A percentile compares a stretch with the other conserved stretches of the same genome.
Evolutionary conservation across 345 rosid genomes (phyloP).

Genomic region (Camelina neglecta): DNA sequence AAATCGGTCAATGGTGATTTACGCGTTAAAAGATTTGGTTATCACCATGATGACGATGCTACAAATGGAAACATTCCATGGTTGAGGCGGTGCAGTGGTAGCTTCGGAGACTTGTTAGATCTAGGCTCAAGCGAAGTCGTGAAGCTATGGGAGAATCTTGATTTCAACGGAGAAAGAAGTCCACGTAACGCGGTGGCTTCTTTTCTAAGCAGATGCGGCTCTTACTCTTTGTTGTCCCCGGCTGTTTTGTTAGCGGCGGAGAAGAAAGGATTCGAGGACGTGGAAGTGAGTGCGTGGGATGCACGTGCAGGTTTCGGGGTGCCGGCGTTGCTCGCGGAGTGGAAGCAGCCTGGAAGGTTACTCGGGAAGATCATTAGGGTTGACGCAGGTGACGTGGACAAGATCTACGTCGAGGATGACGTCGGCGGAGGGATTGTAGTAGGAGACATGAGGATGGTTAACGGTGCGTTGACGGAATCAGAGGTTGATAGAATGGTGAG

Average conservation of each 20-base stretch:
- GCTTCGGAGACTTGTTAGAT: constrained; percentile 51
- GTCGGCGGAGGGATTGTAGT: constrained; percentile 51
- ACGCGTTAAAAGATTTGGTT: constrained; percentile 48
- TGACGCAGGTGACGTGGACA: constrained; percentile 44
- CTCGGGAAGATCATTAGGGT: constrained; percentile 48
- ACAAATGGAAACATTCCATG: constrained; percentile 21
- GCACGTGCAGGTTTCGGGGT: constrained; percentile 48
- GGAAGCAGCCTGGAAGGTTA: constrained; percentile 48
- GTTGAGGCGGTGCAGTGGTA: constrained; percentile 50
- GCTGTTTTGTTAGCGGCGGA: constrained; percentile 52
- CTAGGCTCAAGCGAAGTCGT: constrained; percentile 39
- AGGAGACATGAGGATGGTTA: constrained; percentile 64
- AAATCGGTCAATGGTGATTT: constrained; percentile 42
- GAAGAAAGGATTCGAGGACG: constrained; percentile 33
- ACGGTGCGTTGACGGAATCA: constrained; percentile 49
- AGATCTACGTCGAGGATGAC: constrained; percentile 56
- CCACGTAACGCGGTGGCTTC: constrained; percentile 49
- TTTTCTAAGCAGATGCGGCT: constrained; percentile 35
- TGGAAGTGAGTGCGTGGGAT: constrained; percentile 66
- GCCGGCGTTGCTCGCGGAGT: constrained; percentile 67
- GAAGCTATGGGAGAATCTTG: constrained; percentile 44
- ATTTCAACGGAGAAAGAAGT: constrained; percentile 47
- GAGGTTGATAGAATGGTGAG: constrained; percentile 58
- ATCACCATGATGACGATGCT: constrained; percentile 3
- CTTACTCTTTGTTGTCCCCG: constrained; percentile 48